phyloP scores from a whole-genome alignment of 2,329 filamentous ascomycete species.

The Alternaria metachromatica region DNA sequence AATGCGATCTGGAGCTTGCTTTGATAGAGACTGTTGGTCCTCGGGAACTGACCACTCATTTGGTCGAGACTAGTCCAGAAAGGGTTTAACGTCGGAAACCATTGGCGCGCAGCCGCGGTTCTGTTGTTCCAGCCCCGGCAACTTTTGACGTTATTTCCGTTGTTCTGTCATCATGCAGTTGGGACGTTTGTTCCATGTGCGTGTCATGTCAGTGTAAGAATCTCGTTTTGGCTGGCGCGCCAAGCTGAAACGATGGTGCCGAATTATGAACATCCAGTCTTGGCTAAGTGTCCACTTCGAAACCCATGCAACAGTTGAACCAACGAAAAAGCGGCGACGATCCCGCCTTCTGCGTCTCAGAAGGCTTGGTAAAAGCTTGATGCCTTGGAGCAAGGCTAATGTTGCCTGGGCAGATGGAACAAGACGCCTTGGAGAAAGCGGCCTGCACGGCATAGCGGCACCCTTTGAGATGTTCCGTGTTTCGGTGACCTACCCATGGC shows the following conservation, averaged over 20 bases:
- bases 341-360: constrained; percentile 21
- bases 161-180: constrained; percentile 1
- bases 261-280: constrained; percentile 30
- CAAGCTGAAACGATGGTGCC: constrained; percentile 48
- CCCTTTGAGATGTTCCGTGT: constrained; percentile 13
- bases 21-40: not conserved
- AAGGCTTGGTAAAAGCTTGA: constrained; percentile 40
- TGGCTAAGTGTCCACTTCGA: constrained; percentile 35
- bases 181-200: constrained; percentile 28
- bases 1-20: not conserved
- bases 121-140: not conserved
- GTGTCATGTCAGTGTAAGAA: constrained; percentile 31
- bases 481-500: constrained; percentile 6
- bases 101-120: not conserved
- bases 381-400: constrained; percentile 24
- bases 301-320: constrained; percentile 28
- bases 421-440: constrained; percentile 6
- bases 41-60: not conserved
- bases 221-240: constrained; percentile 34
- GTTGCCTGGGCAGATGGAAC: constrained; percentile 27
- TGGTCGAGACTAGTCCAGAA: not conserved
- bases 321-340: constrained; percentile 30
- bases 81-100: not conserved
- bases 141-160: constrained; percentile 10
- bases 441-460: not conserved